phyloP scores from a whole-genome alignment of 176 grass and related monocot genomes.

The Carex scoparia region DNA sequence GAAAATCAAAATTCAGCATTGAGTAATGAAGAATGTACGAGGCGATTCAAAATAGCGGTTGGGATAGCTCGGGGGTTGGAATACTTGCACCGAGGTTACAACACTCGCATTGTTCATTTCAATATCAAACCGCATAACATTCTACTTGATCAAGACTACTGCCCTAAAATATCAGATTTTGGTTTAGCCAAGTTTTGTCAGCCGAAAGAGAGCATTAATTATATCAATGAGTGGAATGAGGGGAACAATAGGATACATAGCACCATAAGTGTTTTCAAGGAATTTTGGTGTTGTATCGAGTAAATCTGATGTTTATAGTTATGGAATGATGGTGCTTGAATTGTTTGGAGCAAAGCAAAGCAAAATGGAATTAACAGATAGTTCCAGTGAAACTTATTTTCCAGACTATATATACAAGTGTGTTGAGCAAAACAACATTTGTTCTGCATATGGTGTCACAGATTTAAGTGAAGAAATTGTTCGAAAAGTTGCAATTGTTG shows the following conservation, averaged over 20 bases:
- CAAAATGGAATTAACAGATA: neutral
- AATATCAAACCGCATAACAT: neutral
- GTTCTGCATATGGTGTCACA: neutral
- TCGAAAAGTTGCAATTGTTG: slow-evolving; percentile 41
- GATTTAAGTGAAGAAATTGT: slow-evolving; percentile 26
- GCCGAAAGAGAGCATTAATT: too few relatives aligned
- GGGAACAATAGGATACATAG: too few relatives aligned
- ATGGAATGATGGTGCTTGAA: slow-evolving; percentile 37
- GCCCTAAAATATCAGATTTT: too few relatives aligned
- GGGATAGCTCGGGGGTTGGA: slow-evolving; percentile 47
- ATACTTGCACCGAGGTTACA: slow-evolving; percentile 50
- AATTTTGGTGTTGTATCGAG: too few relatives aligned
- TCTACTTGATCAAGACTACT: too few relatives aligned
- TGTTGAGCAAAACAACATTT: neutral
- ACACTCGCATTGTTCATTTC: slow-evolving; percentile 51
- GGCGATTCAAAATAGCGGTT: slow-evolving; percentile 29
- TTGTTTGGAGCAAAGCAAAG: slow-evolving; percentile 34
- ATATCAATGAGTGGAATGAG: too few relatives aligned
- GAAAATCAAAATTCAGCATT: neutral
- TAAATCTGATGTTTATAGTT: too few relatives aligned
- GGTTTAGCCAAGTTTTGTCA: too few relatives aligned
- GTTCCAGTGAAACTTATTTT: slow-evolving; percentile 35
- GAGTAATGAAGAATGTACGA: slow-evolving; percentile 25
- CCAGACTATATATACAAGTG: slow-evolving; percentile 14
- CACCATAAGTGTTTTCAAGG: too few relatives aligned